Conservation (phyloP, 306 rosid species). For the Glycine soja region DNA sequence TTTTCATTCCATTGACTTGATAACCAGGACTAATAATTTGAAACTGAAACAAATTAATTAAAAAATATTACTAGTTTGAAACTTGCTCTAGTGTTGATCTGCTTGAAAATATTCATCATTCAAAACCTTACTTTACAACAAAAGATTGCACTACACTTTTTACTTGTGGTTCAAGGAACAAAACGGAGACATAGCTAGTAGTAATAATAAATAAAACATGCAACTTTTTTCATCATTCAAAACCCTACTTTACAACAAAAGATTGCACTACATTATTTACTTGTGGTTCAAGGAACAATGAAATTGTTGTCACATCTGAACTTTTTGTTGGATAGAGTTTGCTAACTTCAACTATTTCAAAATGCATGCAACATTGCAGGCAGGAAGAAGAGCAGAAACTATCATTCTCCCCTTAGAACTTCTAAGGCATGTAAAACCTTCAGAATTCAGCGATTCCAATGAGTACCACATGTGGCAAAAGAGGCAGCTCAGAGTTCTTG, state of each 20-base stretch:
- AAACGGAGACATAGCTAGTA: background rate
- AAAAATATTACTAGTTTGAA: background rate
- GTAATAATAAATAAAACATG: background rate
- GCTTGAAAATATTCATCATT: conserved; percentile 6
- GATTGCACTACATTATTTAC: too few species aligned
- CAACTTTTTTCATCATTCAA: background rate
- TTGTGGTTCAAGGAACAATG: background rate
- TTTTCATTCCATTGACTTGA: background rate
- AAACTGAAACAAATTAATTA: background rate
- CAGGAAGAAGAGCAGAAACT: conserved; percentile 90
- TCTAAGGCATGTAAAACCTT: conserved; percentile 77
- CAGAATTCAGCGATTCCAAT: conserved; percentile 82
- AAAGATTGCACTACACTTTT: background rate
- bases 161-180: background rate
- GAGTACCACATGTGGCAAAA: conserved; percentile 93
- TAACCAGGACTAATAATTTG: background rate
- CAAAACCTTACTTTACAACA: background rate
- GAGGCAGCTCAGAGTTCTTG: conserved; percentile 81
- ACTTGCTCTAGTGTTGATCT: background rate
- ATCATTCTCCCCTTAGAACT: conserved; percentile 93
- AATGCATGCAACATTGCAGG: conserved; percentile 48
- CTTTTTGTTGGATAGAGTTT: background rate
- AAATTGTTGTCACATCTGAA: background rate
- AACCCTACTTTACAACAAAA: too few species aligned
- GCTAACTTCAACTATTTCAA: background rate